Base-by-base conservation (phyloP, 1,139 yeast species). In the Taphrina flavorubra region DNA sequence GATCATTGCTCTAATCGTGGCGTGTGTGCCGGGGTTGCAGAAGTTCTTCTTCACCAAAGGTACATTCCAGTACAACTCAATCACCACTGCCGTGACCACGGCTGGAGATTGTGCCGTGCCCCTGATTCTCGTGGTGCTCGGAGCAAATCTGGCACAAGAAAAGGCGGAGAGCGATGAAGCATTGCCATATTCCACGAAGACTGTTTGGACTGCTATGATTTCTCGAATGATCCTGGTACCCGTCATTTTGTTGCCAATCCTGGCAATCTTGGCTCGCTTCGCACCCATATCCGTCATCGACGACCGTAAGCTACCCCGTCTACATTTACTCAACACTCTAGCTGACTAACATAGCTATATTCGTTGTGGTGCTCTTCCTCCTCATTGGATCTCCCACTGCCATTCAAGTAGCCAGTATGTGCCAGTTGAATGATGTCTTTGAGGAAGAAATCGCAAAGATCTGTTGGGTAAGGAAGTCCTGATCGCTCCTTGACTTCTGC, bases 61-160 rank as follows among this genome's bases (percentile, higher is more conserved):
- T 70, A 88, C 90, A 0, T 92, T 94, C 75, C 77, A 91, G 39
- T 87, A 88, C 74, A 87, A 88, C 73, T 92, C 98, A 0, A 75
- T 92, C 61, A 85, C 97, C 1, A 83, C 84, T 65, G 88, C 97
- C 0, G 84, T 92, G 65, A 83, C 81, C 49, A 96, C 91, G 77
- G 80, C 92, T 71, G 97, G 97, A 2, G 82, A 87, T 5, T 95
- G 92, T 20, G 94, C 98, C 1, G 90, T 92, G 73, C 99, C 99
- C 0, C 82, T 87, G 71, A 86, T 86, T 71, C 80, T 87, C 70
- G 84, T 87, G 65, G 88, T 86, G 6, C 80, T 87, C 71, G 90
- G 87, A 10, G 86, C 88, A 36, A 81, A 81, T 68, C 76, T 81
- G 47, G 80, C 80, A 6, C 82, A 82, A 6, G 77, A 78, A 68